Conservation (phyloP, 495 filamentous ascomycete genomes). For the Aspergillus panamensis region DNA sequence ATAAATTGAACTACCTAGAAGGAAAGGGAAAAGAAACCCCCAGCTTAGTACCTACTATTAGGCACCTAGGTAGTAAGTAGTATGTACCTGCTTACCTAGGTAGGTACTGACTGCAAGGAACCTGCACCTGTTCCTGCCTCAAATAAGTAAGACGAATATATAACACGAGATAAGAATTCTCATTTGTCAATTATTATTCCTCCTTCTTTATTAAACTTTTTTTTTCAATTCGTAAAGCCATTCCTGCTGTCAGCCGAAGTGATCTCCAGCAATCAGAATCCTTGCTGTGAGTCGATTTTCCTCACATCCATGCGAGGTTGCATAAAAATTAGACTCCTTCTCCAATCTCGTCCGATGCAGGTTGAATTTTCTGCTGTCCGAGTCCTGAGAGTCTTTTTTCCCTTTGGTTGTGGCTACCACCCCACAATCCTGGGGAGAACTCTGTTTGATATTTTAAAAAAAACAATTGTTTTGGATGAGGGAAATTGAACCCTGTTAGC, state of each 20-base stretch:
- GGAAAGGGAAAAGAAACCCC: not conserved
- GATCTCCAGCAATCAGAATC: not conserved
- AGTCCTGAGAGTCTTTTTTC: too few relatives aligned
- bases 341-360: not conserved
- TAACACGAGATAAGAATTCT: not conserved
- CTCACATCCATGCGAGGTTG: constrained; percentile 2
- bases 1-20: not conserved
- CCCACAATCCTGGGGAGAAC: too few relatives aligned
- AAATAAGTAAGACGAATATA: not conserved
- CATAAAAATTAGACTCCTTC: not conserved
- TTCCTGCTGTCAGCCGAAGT: not conserved
- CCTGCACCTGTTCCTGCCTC: not conserved
- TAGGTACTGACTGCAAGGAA: not conserved
- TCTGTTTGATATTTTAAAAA: too few relatives aligned
- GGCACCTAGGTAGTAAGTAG: too few relatives aligned
- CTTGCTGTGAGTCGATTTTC: not conserved
- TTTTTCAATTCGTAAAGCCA: not conserved
- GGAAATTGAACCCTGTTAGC: too few relatives aligned
- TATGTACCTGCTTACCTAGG: not conserved
- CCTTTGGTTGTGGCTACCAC: too few relatives aligned
- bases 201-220: too few relatives aligned
- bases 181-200: too few relatives aligned
- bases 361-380: not conserved
- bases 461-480: too few relatives aligned
- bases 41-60: too few relatives aligned